Evolutionary conservation across 805 yeast genomes (phyloP).

Genomic region (Starmerella bombi): DNA sequence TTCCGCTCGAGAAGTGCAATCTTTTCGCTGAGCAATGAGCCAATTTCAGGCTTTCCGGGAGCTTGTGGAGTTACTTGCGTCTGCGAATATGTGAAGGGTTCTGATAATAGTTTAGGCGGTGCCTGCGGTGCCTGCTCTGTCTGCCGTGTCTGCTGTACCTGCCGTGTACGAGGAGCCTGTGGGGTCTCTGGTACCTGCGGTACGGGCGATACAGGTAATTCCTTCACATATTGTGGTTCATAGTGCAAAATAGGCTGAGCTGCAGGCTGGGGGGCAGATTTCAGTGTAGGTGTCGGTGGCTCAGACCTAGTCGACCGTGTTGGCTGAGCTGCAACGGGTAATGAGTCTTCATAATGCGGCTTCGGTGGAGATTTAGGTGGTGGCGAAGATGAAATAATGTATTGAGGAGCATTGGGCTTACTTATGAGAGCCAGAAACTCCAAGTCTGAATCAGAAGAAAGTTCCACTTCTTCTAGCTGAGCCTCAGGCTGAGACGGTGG

Average conservation of each 20-base stretch:
- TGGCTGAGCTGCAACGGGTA: too few species aligned
- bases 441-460: constrained; percentile 2
- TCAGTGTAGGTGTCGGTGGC: too few species aligned
- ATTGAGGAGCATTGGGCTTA: background rate
- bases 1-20: constrained; percentile 21
- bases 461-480: background rate
- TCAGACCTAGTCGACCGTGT: too few species aligned
- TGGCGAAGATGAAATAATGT: background rate
- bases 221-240: too few species aligned
- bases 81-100: background rate
- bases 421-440: constrained; percentile 2
- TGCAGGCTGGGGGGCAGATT: too few species aligned
- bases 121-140: background rate
- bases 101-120: background rate
- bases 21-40: constrained; percentile 19
- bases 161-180: too few species aligned
- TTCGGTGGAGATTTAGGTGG: background rate
- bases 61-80: background rate
- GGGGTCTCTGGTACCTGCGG: too few species aligned
- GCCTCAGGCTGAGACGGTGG: background rate
- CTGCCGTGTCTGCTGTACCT: background rate
- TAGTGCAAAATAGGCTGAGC: too few species aligned
- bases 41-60: constrained; percentile 14
- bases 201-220: too few species aligned
- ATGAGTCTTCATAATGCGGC: too few species aligned